Percentiles rank a stretch among this genome's conserved stretches.
These are phyloP conservation scores for Ustilago lituana DNA, from an alignment of 1,284 basidiomycete genomes.

Conservation along the genomic window DNA sequence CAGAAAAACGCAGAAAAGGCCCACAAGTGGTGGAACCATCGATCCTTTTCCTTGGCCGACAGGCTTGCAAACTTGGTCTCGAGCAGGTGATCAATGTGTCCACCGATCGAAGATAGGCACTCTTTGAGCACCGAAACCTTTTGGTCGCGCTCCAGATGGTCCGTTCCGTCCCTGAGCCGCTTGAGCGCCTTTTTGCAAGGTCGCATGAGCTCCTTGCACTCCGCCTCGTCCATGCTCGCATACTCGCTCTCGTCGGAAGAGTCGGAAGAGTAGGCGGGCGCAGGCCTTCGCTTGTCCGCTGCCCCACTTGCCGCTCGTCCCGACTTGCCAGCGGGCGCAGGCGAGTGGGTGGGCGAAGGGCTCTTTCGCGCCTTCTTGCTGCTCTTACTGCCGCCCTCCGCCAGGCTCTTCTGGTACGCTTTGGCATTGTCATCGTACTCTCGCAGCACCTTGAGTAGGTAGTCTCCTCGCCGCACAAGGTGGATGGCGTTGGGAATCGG, in stretches of 20 bases:
- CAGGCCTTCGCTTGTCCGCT: constrained; percentile 47
- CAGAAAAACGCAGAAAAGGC: constrained; percentile 86
- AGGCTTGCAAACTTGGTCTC: constrained; percentile 75
- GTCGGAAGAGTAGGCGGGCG: constrained; percentile 48
- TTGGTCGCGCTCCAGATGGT: constrained; percentile 89
- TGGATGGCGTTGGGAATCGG: constrained; percentile 73
- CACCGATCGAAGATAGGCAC: constrained; percentile 90
- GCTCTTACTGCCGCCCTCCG: constrained; percentile 31
- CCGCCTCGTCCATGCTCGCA: constrained; percentile 88
- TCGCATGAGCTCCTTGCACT: constrained; percentile 93
- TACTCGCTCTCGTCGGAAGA: constrained; percentile 55
- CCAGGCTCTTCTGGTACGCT: constrained; percentile 40
- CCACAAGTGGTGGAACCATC: constrained; percentile 95
- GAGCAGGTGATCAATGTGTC: constrained; percentile 87
- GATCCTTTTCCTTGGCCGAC: constrained; percentile 79
- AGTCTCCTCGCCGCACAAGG: constrained; percentile 94
- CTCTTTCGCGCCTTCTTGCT: constrained; percentile 42
- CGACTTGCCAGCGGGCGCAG: constrained; percentile 41
- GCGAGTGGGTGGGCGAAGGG: constrained; percentile 40
- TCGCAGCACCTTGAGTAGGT: constrained; percentile 84
- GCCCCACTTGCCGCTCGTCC: constrained; percentile 22
- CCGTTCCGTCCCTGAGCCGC: constrained; percentile 87
- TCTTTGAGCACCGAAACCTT: constrained; percentile 96
- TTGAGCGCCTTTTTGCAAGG: constrained; percentile 98
- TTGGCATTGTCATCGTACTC: constrained; percentile 73